These are phyloP conservation scores for Penicillium aurantiogriseum DNA, from an alignment of 2,329 filamentous ascomycete species.

Conservation along the genomic window DNA sequence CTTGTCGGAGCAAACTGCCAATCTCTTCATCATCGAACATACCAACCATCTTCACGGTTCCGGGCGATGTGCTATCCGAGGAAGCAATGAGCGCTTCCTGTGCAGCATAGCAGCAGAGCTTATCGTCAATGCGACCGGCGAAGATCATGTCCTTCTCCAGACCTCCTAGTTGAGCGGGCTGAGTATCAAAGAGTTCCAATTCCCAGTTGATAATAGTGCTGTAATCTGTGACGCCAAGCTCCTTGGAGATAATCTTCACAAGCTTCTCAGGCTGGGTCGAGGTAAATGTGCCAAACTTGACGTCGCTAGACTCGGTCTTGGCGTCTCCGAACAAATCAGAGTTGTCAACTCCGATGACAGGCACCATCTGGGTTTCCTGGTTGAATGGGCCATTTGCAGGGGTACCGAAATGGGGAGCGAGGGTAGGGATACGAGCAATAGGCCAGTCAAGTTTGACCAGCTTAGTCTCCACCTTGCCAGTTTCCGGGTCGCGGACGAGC, in stretches of 20 bases:
- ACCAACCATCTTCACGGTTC: slow-evolving; percentile 84
- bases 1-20: slow-evolving; percentile 84
- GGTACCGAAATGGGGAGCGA: slow-evolving; percentile 90
- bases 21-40: slow-evolving; percentile 98
- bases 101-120: slow-evolving; percentile 92
- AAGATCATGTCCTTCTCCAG: slow-evolving; percentile 93
- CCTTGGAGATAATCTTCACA: slow-evolving; percentile 74
- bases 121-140: slow-evolving; percentile 93
- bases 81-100: slow-evolving; percentile 77
- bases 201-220: slow-evolving; percentile 90
- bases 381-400: slow-evolving; percentile 68
- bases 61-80: slow-evolving; percentile 48
- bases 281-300: slow-evolving; percentile 65
- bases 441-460: slow-evolving; percentile 93
- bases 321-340: slow-evolving; percentile 51
- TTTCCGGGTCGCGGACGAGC: slow-evolving; percentile 69
- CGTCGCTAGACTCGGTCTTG: slow-evolving; percentile 36
- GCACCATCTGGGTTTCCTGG: slow-evolving; percentile 88
- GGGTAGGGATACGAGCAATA: slow-evolving; percentile 84
- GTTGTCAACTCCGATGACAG: slow-evolving; percentile 85
- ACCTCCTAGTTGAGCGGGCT: slow-evolving; percentile 79
- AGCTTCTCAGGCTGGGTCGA: slow-evolving; percentile 81
- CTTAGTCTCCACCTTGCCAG: slow-evolving; percentile 74
- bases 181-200: slow-evolving; percentile 87
- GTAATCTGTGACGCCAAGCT: slow-evolving; percentile 72